phyloP scores from a whole-genome alignment of 495 filamentous ascomycete genomes.

The Penicillium maclennaniae region DNA sequence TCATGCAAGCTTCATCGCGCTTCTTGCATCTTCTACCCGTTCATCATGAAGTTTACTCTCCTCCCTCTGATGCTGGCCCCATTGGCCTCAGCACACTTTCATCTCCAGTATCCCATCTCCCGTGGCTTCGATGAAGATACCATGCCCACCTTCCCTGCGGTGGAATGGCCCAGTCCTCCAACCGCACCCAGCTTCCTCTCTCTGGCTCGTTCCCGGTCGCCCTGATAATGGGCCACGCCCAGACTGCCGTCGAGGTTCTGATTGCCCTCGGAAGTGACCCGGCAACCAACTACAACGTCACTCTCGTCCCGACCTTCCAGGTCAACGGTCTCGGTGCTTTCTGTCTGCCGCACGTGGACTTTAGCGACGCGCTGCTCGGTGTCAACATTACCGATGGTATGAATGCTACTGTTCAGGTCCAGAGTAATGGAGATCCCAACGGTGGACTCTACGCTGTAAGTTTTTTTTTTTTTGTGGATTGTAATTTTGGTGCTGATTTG shows the following conservation, averaged over 20 bases:
- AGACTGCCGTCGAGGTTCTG: constrained; percentile 53
- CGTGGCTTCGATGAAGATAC: constrained; percentile 52
- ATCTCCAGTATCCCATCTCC: constrained; percentile 51
- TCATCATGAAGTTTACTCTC: constrained; percentile 25
- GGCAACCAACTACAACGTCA: constrained; percentile 50
- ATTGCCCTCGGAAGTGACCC: constrained; percentile 53
- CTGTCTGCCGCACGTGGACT: constrained; percentile 49
- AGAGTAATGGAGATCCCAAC: constrained; percentile 48
- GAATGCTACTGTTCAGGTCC: constrained; percentile 63
- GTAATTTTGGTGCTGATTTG: neutral
- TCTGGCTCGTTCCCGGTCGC: constrained; percentile 47
- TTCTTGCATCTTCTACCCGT: neutral
- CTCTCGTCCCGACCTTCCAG: constrained; percentile 45
- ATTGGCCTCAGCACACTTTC: constrained; percentile 56
- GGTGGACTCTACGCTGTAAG: constrained; percentile 56
- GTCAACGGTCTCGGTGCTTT: constrained; percentile 53
- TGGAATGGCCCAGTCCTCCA: constrained; percentile 43
- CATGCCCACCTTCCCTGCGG: constrained; percentile 54
- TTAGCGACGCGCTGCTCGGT: constrained; percentile 32
- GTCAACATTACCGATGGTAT: constrained; percentile 41
- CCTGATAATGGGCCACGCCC: constrained; percentile 53
- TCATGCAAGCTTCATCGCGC: neutral
- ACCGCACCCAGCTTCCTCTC: constrained; percentile 49
- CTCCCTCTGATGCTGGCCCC: constrained; percentile 32
- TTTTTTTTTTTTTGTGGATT: neutral